Conservation (phyloP, 83 land plant genomes). For the Diphasiastrum complanatum region DNA sequence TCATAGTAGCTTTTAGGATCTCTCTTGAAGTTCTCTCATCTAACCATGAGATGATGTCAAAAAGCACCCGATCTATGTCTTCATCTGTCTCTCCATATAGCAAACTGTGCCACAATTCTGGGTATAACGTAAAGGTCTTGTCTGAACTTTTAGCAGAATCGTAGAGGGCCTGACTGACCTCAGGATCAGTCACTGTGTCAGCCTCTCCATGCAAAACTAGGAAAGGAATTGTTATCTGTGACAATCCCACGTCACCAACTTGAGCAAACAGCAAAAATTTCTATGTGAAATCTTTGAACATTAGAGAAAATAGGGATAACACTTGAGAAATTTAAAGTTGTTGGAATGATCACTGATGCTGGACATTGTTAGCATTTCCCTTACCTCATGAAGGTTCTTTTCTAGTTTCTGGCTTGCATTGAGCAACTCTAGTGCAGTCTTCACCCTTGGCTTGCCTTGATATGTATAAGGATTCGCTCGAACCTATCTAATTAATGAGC, state of each 20-base stretch:
- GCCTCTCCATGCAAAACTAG: conserved; percentile 8
- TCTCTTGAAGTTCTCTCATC: neutral
- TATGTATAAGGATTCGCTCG: conserved; percentile 8
- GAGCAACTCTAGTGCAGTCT: conserved; percentile 5
- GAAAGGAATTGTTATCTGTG: conserved; percentile 5
- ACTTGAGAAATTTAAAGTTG: too few species aligned
- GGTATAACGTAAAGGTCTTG: neutral
- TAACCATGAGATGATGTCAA: conserved; percentile 4
- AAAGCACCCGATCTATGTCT: conserved; percentile 1
- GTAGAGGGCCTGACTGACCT: conserved; percentile 1
- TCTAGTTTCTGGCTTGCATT: conserved; percentile 1
- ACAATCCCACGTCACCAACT: neutral
- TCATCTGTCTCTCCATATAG: conserved; percentile 5
- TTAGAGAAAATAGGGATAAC: too few species aligned
- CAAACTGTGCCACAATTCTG: neutral
- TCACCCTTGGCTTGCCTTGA: conserved; percentile 7
- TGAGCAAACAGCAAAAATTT: neutral
- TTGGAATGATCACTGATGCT: too few species aligned
- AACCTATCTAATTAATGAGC: neutral
- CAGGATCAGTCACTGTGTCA: conserved; percentile 8
- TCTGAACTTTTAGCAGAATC: neutral
- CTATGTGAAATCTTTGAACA: neutral
- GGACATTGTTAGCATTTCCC: too few species aligned
- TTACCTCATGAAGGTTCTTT: conserved; percentile 7
- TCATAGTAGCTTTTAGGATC: neutral